These are phyloP conservation scores for Candida golubevii DNA, from an alignment of 805 yeast genomes.

Conservation along the genomic window DNA sequence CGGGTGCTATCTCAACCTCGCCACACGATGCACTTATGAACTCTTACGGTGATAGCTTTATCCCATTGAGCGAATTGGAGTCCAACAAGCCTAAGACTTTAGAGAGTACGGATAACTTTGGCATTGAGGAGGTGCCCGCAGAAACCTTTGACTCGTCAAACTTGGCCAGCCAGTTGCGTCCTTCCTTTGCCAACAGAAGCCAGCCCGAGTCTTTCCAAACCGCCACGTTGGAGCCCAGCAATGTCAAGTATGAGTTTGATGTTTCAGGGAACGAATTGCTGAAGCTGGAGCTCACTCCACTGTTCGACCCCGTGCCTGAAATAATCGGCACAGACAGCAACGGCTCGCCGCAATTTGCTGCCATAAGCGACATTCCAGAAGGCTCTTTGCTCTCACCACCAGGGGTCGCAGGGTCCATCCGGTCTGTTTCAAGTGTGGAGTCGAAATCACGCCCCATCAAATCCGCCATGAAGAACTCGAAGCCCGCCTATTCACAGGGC, in stretches of 20 bases:
- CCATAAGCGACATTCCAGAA: conserved; percentile 17
- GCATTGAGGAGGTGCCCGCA: conserved; percentile 22
- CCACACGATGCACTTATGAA: conserved; percentile 8
- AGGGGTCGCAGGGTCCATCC: conserved; percentile 27
- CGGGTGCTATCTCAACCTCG: conserved; percentile 2
- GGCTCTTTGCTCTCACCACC: conserved; percentile 10
- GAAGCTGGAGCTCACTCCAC: conserved; percentile 16
- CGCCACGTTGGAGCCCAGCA: neutral
- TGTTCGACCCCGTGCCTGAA: conserved; percentile 9
- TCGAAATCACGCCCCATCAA: conserved; percentile 26
- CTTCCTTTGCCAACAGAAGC: neutral
- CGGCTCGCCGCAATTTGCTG: conserved; percentile 22
- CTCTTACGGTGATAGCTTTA: conserved; percentile 8
- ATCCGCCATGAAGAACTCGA: conserved; percentile 48
- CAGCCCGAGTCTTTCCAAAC: neutral
- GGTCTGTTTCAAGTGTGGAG: conserved; percentile 27
- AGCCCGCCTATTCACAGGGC: conserved; percentile 18
- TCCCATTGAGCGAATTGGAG: conserved; percentile 6
- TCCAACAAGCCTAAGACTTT: neutral
- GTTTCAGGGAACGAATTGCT: conserved; percentile 1
- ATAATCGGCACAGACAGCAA: conserved; percentile 2
- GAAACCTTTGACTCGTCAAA: conserved; percentile 20
- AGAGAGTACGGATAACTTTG: conserved; percentile 21
- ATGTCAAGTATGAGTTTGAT: conserved; percentile 5
- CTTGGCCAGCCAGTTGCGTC: conserved; percentile 19